Evolutionary conservation across 73 alveolate species (phyloP).

Genomic region (Symbiodinium natans): DNA sequence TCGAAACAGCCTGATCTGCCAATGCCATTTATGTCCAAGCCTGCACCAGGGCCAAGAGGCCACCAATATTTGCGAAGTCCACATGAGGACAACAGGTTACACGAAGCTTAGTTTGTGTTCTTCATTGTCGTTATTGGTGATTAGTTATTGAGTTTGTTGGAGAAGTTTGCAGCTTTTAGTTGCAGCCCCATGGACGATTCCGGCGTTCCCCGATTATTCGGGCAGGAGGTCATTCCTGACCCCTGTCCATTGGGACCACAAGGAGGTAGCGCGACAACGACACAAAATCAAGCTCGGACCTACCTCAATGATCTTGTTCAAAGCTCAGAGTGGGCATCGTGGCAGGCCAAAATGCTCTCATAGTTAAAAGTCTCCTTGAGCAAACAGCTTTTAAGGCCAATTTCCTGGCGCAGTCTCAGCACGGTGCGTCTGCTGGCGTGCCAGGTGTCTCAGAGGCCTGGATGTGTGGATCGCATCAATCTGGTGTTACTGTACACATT

Average conservation of each 20-base stretch:
- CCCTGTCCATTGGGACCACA: not conserved
- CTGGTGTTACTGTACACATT: not conserved
- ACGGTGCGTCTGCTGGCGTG: constrained; percentile 67
- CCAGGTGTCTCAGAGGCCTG: constrained; percentile 61
- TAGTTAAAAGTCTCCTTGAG: not conserved
- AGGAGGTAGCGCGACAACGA: constrained; percentile 11
- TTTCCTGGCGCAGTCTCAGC: constrained; percentile 45
- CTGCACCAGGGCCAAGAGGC: constrained; percentile 15
- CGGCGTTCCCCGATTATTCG: constrained; percentile 11
- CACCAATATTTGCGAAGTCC: not conserved
- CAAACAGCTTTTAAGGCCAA: not conserved
- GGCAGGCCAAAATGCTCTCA: not conserved
- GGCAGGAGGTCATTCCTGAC: constrained; percentile 1
- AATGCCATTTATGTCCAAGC: too few species aligned
- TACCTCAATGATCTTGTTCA: constrained; percentile 1
- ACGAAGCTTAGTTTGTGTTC: not conserved
- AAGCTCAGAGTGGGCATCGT: not conserved
- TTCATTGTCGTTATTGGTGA: not conserved
- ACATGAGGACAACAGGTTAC: not conserved
- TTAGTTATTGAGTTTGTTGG: not conserved
- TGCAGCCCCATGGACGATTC: constrained; percentile 9
- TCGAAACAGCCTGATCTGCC: too few species aligned
- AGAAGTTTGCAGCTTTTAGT: too few species aligned
- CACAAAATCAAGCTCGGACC: constrained; percentile 6
- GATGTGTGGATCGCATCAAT: not conserved